phyloP scores from a whole-genome alignment of 1,139 yeast species.

The Candida sanyaensis region DNA sequence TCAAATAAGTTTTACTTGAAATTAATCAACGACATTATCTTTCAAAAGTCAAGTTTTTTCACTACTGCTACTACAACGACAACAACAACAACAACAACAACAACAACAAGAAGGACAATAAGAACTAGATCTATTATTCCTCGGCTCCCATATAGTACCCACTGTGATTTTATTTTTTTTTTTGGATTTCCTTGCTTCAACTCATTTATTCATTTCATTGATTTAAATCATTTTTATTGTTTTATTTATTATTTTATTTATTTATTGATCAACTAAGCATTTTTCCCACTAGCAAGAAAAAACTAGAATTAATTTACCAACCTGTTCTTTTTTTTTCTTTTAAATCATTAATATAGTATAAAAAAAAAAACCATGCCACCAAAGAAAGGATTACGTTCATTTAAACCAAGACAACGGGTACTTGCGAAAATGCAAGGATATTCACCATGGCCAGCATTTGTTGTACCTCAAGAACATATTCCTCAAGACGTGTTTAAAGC shows the following conservation, averaged over 20 bases:
- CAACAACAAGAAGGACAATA: background rate
- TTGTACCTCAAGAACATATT: conserved; percentile 42
- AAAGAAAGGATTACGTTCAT: conserved; percentile 11
- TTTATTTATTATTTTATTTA: too few species aligned
- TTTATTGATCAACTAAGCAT: too few species aligned
- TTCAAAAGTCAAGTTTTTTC: background rate
- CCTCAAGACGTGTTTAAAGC: conserved; percentile 40
- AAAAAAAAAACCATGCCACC: conserved; percentile 9
- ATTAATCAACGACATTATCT: background rate
- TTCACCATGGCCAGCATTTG: conserved; percentile 53
- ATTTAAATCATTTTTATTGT: too few species aligned
- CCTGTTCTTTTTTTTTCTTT: too few species aligned
- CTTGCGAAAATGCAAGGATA: conserved; percentile 51
- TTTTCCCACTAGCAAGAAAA: too few species aligned
- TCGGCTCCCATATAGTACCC: too few species aligned
- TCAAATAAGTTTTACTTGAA: background rate
- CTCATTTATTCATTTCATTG: too few species aligned
- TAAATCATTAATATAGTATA: background rate
- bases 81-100: background rate
- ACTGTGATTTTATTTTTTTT: too few species aligned
- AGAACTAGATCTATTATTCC: too few species aligned
- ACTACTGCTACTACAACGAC: background rate
- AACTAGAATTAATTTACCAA: too few species aligned
- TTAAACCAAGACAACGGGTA: conserved; percentile 39
- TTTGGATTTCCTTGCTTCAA: too few species aligned